Evolutionary conservation across 2,329 filamentous ascomycete genomes (phyloP).

Genomic region (Pestalotiopsis sp.): DNA sequence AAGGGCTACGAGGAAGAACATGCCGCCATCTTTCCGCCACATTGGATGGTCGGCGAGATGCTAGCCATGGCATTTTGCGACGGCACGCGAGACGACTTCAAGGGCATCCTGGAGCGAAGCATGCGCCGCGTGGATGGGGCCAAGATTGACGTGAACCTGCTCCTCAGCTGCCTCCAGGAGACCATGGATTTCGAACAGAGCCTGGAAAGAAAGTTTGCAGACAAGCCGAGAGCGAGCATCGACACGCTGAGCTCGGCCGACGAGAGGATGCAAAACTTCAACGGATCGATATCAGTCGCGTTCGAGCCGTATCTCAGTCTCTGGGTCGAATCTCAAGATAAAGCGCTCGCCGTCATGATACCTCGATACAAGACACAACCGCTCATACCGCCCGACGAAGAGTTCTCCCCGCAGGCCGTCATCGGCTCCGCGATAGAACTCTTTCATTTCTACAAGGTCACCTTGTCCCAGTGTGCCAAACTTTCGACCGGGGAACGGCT

Average conservation of each 20-base stretch:
- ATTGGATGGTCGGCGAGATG: constrained; percentile 90
- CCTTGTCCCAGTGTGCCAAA: constrained; percentile 92
- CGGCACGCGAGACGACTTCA: constrained; percentile 93
- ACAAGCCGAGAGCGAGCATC: constrained; percentile 75
- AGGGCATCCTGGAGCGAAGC: constrained; percentile 84
- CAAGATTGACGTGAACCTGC: constrained; percentile 84
- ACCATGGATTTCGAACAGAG: constrained; percentile 96
- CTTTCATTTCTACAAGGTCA: constrained; percentile 95
- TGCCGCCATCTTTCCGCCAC: constrained; percentile 79
- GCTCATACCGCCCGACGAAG: constrained; percentile 80
- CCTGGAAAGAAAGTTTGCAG: constrained; percentile 81
- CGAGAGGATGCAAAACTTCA: constrained; percentile 76
- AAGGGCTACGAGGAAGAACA: constrained; percentile 97
- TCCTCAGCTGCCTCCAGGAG: constrained; percentile 89
- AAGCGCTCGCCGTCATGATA: constrained; percentile 80
- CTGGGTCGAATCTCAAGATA: constrained; percentile 97
- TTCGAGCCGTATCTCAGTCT: constrained; percentile 97
- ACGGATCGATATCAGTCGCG: constrained; percentile 90
- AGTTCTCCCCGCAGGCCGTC: constrained; percentile 88
- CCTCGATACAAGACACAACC: constrained; percentile 86
- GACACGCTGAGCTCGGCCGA: constrained; percentile 85
- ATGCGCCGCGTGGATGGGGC: constrained; percentile 78
- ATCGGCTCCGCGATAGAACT: constrained; percentile 94
- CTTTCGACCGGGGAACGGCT: constrained; percentile 88
- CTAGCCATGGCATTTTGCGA: constrained; percentile 93